Evolutionary conservation across 2,329 filamentous ascomycete genomes (phyloP).

Genomic region (Penicillium digitatum): DNA sequence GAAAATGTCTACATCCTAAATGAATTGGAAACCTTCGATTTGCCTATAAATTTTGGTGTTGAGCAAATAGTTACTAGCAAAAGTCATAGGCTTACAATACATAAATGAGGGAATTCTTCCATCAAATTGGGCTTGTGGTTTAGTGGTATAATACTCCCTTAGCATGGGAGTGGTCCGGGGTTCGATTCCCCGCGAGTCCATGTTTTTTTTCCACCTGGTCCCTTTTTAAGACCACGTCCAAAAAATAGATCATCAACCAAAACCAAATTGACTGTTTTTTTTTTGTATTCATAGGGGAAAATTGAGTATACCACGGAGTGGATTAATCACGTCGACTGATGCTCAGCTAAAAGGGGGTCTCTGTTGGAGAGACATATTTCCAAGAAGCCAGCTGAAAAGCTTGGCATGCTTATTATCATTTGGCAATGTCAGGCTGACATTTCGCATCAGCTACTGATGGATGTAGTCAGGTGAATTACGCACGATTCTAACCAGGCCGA

Average conservation of each 20-base stretch:
- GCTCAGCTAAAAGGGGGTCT: no score
- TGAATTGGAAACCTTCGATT: no score
- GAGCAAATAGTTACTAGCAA: neutral
- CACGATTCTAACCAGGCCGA: neutral
- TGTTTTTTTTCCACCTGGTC: no score
- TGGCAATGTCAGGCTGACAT: neutral
- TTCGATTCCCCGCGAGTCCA: slow-evolving; percentile 51
- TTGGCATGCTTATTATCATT: neutral
- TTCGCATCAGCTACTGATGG: no score
- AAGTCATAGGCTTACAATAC: neutral
- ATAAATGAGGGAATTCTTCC: neutral
- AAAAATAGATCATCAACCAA: no score
- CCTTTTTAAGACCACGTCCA: no score
- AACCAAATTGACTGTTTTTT: no score
- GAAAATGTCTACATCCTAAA: neutral
- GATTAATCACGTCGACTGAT: no score
- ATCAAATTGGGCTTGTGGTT: slow-evolving; percentile 38
- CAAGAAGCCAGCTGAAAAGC: neutral
- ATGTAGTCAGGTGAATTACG: neutral
- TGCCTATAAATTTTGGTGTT: no score
- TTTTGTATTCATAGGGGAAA: no score
- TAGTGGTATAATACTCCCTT: slow-evolving; percentile 50
- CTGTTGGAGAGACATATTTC: no score
- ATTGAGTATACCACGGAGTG: no score
- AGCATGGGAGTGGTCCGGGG: slow-evolving; percentile 49